Evolutionary conservation across 768 basidiomycete genomes (phyloP), one percentile per base, ranked within the genome.

Genomic region (Coprinopsis sp.): DNA sequence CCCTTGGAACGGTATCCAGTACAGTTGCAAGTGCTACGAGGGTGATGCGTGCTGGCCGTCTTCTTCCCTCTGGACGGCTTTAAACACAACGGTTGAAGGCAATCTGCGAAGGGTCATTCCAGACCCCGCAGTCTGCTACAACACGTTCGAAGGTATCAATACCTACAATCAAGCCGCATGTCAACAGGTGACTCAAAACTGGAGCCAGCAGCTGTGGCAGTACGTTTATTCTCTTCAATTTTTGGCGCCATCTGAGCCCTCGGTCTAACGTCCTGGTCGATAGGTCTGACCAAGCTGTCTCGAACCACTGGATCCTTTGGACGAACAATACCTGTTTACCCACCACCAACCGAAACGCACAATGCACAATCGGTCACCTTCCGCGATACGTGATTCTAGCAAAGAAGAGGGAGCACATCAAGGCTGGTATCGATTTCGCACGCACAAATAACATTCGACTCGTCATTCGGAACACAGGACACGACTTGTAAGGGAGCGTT

Each of bases 381-480:
- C 51, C 49, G 3, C 33, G 47, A 39, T 60, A 57, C 29, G 53
- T 55, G 3, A 51, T 60, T 18, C 42, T 56, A 21, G 56, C 54
- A 11, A 54, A 53, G 4, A 53, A 34, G 6, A 46, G 38, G 11
- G 53, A 54, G n/a, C 53, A 60, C 31, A 50, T 57, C 42, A 52
- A 54, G 33, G 54, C 58, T 25, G 53, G 50, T 11, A 49, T 60
- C 31, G 53, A 49, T 24, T 60, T 60, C 33, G 54, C 58, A 7
- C 49, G 49, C 22, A 36, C 50, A 7, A 46, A 56, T 28, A 57
- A 60, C 36, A 44, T 60, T 18, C 49, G 58, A 16, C 54, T 60
- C 22, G 47, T 60, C n/a, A 51, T 60, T 8, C 54, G 57, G 31
- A 60, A 58, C 40, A 57, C 56, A 1, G 58, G 58, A 14, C 58